Conservation (phyloP, 495 filamentous ascomycete genomes). For the Copromyces sp. region DNA sequence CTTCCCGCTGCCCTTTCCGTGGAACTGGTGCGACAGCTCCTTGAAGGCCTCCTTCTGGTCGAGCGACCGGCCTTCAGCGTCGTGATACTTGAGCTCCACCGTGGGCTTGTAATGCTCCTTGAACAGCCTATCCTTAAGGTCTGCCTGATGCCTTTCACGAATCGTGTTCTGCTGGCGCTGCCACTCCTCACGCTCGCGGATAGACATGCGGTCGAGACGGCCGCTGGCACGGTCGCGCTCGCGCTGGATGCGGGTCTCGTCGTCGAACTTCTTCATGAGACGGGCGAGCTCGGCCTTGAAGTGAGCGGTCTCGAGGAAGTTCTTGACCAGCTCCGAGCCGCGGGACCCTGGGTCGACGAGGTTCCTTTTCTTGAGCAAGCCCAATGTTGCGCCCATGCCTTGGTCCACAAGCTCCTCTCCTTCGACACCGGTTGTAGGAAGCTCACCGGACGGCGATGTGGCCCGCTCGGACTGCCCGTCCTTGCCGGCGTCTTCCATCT, state of each 20-base stretch:
- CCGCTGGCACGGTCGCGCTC: constrained; percentile 77
- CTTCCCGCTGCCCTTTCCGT: constrained; percentile 94
- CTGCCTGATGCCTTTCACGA: constrained; percentile 71
- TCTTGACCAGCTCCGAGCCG: constrained; percentile 52
- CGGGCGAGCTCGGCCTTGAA: constrained; percentile 72
- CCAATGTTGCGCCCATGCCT: constrained; percentile 72
- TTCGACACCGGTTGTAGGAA: constrained; percentile 64
- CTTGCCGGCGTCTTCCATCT: constrained; percentile 49
- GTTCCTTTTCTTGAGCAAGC: constrained; percentile 72
- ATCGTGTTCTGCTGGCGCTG: constrained; percentile 76
- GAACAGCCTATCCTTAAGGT: constrained; percentile 74
- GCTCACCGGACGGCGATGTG: constrained; percentile 12
- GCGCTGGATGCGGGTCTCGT: constrained; percentile 68
- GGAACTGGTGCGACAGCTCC: constrained; percentile 88
- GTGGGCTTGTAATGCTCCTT: constrained; percentile 79
- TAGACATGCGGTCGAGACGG: constrained; percentile 74
- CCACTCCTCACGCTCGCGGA: constrained; percentile 83
- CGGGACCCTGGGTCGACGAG: constrained; percentile 53
- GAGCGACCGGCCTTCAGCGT: constrained; percentile 76
- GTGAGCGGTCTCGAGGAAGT: constrained; percentile 62
- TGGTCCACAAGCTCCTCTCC: constrained; percentile 69
- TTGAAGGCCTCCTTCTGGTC: constrained; percentile 90
- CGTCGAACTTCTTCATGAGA: constrained; percentile 65
- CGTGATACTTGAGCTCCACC: constrained; percentile 81
- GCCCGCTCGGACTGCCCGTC: constrained; percentile 43